These are phyloP conservation scores for Pterocarpus santalinus DNA, from an alignment of 306 rosid species.

Conservation along the genomic window DNA sequence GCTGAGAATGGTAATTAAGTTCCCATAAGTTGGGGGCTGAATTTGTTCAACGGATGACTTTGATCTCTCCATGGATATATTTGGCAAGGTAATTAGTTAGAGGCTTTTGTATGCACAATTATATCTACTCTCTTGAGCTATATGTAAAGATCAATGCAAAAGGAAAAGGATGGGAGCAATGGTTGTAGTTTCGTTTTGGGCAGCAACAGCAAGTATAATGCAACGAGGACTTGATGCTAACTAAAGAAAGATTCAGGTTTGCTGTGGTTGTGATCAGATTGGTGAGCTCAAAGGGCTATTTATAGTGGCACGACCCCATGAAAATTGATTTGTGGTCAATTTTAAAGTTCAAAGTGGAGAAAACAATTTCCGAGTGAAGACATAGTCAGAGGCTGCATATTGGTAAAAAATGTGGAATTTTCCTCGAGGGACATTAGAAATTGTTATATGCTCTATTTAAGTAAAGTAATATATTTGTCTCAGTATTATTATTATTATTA, in stretches of 20 bases:
- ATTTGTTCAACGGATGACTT: conserved; percentile 43
- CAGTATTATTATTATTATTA: too few species aligned
- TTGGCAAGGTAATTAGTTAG: background rate
- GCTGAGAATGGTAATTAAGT: conserved; percentile 71
- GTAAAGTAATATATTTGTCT: too few species aligned
- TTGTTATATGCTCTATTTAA: too few species aligned
- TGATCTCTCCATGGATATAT: conserved; percentile 45
- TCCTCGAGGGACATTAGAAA: too few species aligned
- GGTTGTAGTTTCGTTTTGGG: background rate
- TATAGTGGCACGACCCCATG: background rate
- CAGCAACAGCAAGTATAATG: background rate
- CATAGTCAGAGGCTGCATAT: background rate
- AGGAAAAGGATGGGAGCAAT: background rate
- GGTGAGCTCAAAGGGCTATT: background rate
- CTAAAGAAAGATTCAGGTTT: background rate
- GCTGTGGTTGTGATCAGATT: background rate
- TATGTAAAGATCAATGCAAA: background rate
- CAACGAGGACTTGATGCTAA: background rate
- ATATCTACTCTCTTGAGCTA: background rate
- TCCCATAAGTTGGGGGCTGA: conserved; percentile 72
- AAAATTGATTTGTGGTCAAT: background rate
- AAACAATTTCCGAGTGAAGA: conserved; percentile 22
- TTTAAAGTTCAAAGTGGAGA: background rate
- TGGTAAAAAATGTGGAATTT: too few species aligned
- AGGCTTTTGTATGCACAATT: background rate